phyloP scores from a whole-genome alignment of 2,329 filamentous ascomycete species.

The Chaetoscypha palmicola region DNA sequence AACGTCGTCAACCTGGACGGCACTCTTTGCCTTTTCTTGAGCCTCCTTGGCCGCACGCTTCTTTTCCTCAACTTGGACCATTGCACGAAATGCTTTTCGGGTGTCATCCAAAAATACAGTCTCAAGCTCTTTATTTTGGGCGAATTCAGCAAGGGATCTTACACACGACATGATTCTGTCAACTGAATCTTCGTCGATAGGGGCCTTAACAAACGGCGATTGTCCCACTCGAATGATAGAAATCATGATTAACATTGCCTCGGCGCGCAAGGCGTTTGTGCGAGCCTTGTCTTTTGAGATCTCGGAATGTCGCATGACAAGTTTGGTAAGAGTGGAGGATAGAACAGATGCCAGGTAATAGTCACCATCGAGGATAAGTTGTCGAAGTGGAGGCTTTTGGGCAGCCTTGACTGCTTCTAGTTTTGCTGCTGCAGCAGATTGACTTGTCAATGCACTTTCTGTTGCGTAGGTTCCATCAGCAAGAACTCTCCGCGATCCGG shows the following conservation, averaged over 20 bases:
- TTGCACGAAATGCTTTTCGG: constrained; percentile 87
- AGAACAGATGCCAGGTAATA: constrained; percentile 94
- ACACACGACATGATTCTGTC: constrained; percentile 98
- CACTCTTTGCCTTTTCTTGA: constrained; percentile 84
- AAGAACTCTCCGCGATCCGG: constrained; percentile 82
- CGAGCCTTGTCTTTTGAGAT: constrained; percentile 79
- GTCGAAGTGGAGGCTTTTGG: constrained; percentile 88
- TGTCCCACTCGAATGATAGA: constrained; percentile 96
- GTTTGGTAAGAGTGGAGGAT: constrained; percentile 91
- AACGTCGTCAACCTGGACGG: constrained; percentile 91
- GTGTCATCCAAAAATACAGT: constrained; percentile 92
- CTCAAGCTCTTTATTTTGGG: constrained; percentile 82
- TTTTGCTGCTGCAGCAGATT: constrained; percentile 81
- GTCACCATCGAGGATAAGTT: constrained; percentile 93
- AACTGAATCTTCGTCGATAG: constrained; percentile 96
- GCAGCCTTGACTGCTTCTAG: constrained; percentile 95
- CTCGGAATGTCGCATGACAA: constrained; percentile 95
- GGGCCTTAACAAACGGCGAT: constrained; percentile 96
- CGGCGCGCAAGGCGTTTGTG: constrained; percentile 88
- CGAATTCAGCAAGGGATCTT: constrained; percentile 83
- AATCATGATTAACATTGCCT: constrained; percentile 99
- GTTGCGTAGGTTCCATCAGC: constrained; percentile 97
- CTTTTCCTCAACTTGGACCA: constrained; percentile 96
- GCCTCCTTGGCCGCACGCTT: constrained; percentile 95
- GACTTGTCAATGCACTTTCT: constrained; percentile 89